Conservation (phyloP, 1,284 basidiomycete species). For the Ustanciosporium gigantosporum region DNA sequence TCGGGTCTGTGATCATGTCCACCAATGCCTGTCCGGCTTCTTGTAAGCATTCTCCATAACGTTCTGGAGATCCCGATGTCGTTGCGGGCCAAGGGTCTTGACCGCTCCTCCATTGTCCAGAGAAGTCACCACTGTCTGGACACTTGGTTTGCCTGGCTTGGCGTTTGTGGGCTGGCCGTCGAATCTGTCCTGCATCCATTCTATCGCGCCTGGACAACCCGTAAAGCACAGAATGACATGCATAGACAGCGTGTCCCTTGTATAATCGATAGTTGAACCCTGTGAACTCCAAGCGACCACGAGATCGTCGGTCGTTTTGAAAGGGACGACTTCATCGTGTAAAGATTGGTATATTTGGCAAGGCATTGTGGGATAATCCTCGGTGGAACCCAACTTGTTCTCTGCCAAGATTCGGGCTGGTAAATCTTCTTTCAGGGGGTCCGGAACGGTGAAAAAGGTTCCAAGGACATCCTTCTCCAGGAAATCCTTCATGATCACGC, state of each 20-base stretch:
- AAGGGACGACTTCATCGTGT: slow-evolving; percentile 51
- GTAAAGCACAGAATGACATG: slow-evolving; percentile 38
- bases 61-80: slow-evolving; percentile 18
- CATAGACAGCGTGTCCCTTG: slow-evolving; percentile 9
- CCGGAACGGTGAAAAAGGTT: slow-evolving; percentile 26
- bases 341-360: slow-evolving; percentile 50
- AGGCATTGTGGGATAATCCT: slow-evolving; percentile 17
- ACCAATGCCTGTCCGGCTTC: slow-evolving; percentile 15
- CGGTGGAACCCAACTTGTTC: slow-evolving; percentile 31
- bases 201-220: slow-evolving; percentile 15
- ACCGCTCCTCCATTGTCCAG: slow-evolving; percentile 20
- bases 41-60: slow-evolving; percentile 22
- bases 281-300: slow-evolving; percentile 21
- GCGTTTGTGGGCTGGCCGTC: slow-evolving; percentile 14
- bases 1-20: too few species aligned
- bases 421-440: slow-evolving; percentile 6
- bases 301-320: slow-evolving; percentile 27
- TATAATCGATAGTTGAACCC: slow-evolving; percentile 41
- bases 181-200: slow-evolving; percentile 40
- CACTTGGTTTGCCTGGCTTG: slow-evolving; percentile 11
- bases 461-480: slow-evolving; percentile 24
- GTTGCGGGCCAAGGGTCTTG: slow-evolving; percentile 15
- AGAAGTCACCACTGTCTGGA: slow-evolving; percentile 20
- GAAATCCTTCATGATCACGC: slow-evolving; percentile 16
- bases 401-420: slow-evolving; percentile 17